Evolutionary conservation across 106 monocot genomes (phyloP).

Genomic region (Alisma plantagoaquatica): DNA sequence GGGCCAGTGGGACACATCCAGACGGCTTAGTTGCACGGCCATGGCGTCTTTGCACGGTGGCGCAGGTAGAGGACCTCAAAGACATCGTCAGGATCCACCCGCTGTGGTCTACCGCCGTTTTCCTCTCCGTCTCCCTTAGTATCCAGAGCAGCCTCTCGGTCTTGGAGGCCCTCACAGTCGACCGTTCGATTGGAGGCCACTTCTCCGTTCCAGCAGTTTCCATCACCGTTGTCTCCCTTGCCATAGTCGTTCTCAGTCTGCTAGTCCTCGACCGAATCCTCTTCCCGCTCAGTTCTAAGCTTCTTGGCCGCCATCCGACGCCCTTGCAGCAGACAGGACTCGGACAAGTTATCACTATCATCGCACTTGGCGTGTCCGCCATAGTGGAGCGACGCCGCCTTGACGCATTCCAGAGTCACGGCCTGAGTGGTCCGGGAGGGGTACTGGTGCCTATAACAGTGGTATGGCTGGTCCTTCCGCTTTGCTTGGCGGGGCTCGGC

Average conservation of each 20-base stretch:
- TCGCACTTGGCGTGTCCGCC: constrained; percentile 35
- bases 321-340: constrained; percentile 46
- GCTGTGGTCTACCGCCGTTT: constrained; percentile 47
- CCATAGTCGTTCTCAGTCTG: constrained; percentile 18
- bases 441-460: constrained; percentile 37
- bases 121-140: constrained; percentile 35
- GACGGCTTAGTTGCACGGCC: constrained; percentile 23
- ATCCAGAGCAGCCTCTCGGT: constrained; percentile 37
- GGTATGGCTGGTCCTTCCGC: constrained; percentile 43
- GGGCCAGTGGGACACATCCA: constrained; percentile 13
- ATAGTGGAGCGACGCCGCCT: constrained; percentile 34
- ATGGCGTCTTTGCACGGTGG: constrained; percentile 47
- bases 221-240: constrained; percentile 18
- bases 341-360: constrained; percentile 34
- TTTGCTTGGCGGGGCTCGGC: constrained; percentile 20
- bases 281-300: constrained; percentile 12
- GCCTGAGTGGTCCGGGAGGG: constrained; percentile 4
- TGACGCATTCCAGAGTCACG: constrained; percentile 6
- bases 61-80: constrained; percentile 67
- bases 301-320: constrained; percentile 9
- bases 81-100: constrained; percentile 35
- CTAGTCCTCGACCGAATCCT: constrained; percentile 44
- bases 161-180: constrained; percentile 59
- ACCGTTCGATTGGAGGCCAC: constrained; percentile 38
- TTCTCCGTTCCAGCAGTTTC: constrained; percentile 62